Evolutionary conservation across 768 basidiomycete species (phyloP), one percentile per base, ranked within the genome.

Genomic region (Hygrocybe coccinea): DNA sequence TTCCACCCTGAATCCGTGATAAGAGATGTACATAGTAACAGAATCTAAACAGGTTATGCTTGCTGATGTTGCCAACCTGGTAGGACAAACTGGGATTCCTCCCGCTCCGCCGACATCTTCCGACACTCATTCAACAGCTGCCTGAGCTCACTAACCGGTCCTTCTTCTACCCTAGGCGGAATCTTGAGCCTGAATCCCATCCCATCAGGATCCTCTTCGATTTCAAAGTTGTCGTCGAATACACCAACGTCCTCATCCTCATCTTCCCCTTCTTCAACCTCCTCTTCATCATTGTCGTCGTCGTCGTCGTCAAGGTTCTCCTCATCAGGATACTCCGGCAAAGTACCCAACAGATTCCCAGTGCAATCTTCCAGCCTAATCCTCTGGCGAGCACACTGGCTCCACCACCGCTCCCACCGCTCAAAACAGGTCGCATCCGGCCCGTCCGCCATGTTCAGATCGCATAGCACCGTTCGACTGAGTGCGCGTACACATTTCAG

Each of bases 301-400:
- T 62, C 64, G 7, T 65, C 67, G 0, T 64, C 65, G 0, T 64
- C 61, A 2, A 62, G 65, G 10, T 64, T 62, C 36, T 58, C 65
- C 1, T 62, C 66, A 1, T 60, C 66, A 10, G 71, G 73, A 41
- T 71, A 70, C 37, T 67, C 62, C 7, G 79, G 79, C 24, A 81
- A 62, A 1, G 70, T 74, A 0, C 89, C 89, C 36, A 91, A 68
- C 50, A 74, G 60, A 11, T 73, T 80, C 0, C 86, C 88, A 0
- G 89, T 89, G 62, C 88, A 90, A 66, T 91, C 89, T 68, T 91
- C 87, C 49, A 91, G 64, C 41, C 84, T 68, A 4, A 89, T 70
- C 0, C 79, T 76, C 65, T 78, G 73, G 17, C 61, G 58, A 0
- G 70, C 58, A 58, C 81, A 85, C 60, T 69, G 72, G 12, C 74